Percentiles rank a stretch among this genome's conserved stretches.
phyloP scores from a whole-genome alignment of 1,284 basidiomycete species.

The Golubevia sp. region DNA sequence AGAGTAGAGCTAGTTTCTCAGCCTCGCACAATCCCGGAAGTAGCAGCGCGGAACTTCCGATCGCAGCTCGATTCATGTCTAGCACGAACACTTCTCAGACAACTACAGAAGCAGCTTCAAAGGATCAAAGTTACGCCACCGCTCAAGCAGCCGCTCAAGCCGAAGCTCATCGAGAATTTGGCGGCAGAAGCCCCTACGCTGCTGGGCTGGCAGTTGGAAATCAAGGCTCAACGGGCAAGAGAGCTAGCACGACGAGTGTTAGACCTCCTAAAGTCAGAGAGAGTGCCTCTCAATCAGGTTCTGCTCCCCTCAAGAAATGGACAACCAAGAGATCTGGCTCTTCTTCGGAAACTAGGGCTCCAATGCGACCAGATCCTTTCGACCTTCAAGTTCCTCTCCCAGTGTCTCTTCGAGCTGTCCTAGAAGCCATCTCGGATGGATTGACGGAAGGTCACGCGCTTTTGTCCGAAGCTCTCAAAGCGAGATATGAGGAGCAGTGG shows the following conservation, averaged over 20 bases:
- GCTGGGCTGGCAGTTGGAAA: not conserved
- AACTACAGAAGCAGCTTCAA: no score
- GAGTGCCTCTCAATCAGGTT: no score
- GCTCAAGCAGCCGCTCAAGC: conserved; percentile 5
- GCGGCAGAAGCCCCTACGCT: conserved; percentile 19
- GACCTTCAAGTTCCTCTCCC: conserved; percentile 33
- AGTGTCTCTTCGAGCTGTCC: conserved; percentile 29
- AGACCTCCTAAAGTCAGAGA: no score
- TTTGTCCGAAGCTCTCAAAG: conserved; percentile 39
- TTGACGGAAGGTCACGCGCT: conserved; percentile 35
- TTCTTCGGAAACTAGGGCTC: no score
- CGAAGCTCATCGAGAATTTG: conserved; percentile 10
- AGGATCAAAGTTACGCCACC: no score
- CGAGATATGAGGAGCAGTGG: conserved; percentile 49
- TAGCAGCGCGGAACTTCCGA: conserved; percentile 27
- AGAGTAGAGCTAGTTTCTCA: not conserved
- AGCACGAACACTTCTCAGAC: not conserved
- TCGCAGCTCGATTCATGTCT: conserved; percentile 42
- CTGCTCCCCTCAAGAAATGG: no score
- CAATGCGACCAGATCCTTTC: conserved; percentile 10
- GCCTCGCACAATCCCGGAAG: not conserved
- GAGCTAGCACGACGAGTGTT: no score
- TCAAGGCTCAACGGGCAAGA: no score
- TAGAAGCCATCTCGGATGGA: conserved; percentile 33
- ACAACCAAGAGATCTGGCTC: not conserved